Conservation (phyloP, 1,284 basidiomycete genomes). For the Cronartium quercuum region DNA sequence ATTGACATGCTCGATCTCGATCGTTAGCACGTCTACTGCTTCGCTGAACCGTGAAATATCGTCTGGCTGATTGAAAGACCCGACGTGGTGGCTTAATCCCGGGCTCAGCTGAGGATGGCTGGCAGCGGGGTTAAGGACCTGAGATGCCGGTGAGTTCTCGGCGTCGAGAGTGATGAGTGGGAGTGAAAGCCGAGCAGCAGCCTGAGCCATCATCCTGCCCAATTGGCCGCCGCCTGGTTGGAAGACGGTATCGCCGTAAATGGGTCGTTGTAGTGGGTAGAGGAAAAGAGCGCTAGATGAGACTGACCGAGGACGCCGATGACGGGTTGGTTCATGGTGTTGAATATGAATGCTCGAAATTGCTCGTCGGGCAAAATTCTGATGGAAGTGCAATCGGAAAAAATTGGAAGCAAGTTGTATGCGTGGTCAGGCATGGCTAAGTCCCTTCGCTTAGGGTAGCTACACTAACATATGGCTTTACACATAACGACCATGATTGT, state of each 20-base stretch:
- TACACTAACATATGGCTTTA: no score
- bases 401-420: background rate
- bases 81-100: conserved; percentile 65
- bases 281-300: background rate
- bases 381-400: background rate
- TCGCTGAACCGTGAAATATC: conserved; percentile 74
- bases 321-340: background rate
- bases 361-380: background rate
- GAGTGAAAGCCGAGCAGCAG: conserved; percentile 81
- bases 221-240: conserved; percentile 84
- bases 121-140: conserved; percentile 58
- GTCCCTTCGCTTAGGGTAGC: no score
- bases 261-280: no score
- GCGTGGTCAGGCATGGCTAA: no score
- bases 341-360: background rate
- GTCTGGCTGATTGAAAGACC: conserved; percentile 73
- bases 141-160: conserved; percentile 77
- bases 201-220: conserved; percentile 90
- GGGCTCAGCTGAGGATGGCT: conserved; percentile 40
- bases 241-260: no score
- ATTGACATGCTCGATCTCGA: conserved; percentile 97
- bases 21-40: conserved; percentile 81
- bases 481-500: no score
- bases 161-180: conserved; percentile 85
- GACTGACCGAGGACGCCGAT: background rate